A percentile compares a stretch with the other conserved stretches of the same genome.
Evolutionary conservation across 2,329 filamentous ascomycete species (phyloP).

Genomic region (Nothopassalora personata): DNA sequence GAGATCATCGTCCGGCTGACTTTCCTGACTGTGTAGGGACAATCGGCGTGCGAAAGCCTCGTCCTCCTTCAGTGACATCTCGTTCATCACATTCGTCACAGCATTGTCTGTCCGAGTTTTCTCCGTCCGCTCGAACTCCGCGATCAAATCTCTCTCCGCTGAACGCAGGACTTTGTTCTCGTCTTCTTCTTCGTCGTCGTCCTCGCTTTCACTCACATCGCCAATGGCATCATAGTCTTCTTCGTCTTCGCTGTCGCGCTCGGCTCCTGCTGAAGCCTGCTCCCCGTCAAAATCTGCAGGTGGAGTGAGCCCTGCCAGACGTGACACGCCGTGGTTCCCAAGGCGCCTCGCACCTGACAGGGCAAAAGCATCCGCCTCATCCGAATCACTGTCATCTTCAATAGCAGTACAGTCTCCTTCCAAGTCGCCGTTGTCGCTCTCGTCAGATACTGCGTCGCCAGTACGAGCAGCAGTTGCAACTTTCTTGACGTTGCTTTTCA

Average conservation of each 20-base stretch:
- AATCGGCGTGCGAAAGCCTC: constrained; percentile 20
- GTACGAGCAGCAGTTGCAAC: constrained; percentile 9
- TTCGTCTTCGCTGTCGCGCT: constrained; percentile 17
- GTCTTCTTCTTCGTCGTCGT: constrained; percentile 22
- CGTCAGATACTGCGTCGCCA: constrained; percentile 19
- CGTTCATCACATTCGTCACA: constrained; percentile 23
- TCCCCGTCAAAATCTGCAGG: constrained; percentile 8
- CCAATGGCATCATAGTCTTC: constrained; percentile 30
- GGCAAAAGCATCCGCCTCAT: constrained; percentile 29
- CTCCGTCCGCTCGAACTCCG: constrained; percentile 27
- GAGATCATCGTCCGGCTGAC: constrained; percentile 8
- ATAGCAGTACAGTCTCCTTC: constrained; percentile 18
- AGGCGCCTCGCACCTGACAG: constrained; percentile 25
- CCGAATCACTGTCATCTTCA: constrained; percentile 18
- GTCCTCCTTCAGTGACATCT: constrained; percentile 13
- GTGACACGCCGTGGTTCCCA: constrained; percentile 17
- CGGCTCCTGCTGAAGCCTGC: constrained; percentile 16
- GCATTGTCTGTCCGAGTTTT: constrained; percentile 17
- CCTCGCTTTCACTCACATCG: constrained; percentile 30
- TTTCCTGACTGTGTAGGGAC: constrained; percentile 22
- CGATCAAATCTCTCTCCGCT: constrained; percentile 26
- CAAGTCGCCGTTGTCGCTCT: constrained; percentile 20
- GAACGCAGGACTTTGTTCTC: constrained; percentile 22
- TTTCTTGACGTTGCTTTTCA: constrained; percentile 15
- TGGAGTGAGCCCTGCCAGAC: constrained; percentile 26